Conservation (phyloP, 352 stramenopile species). For the Globisporangium viniferum region DNA sequence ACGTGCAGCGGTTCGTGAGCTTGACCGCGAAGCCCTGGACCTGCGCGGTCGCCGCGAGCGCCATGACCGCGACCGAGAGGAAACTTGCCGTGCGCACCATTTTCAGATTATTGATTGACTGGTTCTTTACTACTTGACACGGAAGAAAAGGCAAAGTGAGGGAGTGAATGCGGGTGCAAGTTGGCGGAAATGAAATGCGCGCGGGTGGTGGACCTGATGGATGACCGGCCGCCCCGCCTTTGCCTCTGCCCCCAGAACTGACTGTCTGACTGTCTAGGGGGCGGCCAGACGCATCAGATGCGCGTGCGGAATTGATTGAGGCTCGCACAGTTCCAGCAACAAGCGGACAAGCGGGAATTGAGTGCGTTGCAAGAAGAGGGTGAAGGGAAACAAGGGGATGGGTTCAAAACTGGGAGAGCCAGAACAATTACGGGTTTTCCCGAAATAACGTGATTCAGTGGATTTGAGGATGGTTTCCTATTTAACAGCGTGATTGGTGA, state of each 20-base stretch:
- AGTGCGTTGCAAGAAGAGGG: not conserved
- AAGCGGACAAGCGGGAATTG: not conserved
- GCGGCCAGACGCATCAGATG: not conserved
- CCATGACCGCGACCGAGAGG: constrained; percentile 23
- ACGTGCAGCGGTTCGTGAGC: constrained; percentile 47
- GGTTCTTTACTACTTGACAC: not conserved
- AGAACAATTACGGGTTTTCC: not conserved
- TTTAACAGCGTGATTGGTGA: not conserved
- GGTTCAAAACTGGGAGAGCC: not conserved
- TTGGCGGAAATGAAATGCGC: not conserved
- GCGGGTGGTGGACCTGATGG: not conserved
- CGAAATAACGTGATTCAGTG: not conserved
- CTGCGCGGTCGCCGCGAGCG: constrained; percentile 22
- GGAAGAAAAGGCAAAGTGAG: not conserved
- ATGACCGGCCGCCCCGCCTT: not conserved
- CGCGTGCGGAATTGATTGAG: not conserved
- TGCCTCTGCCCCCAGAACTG: not conserved
- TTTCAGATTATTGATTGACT: not conserved
- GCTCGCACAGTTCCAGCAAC: not conserved
- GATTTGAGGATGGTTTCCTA: not conserved
- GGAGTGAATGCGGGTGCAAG: not conserved
- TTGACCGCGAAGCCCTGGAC: constrained; percentile 36
- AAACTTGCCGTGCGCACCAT: not conserved
- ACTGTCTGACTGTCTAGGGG: no score
- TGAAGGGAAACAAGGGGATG: not conserved